Evolutionary conservation across 495 filamentous ascomycete genomes (phyloP).

Genomic region (Penicillium fimorum): DNA sequence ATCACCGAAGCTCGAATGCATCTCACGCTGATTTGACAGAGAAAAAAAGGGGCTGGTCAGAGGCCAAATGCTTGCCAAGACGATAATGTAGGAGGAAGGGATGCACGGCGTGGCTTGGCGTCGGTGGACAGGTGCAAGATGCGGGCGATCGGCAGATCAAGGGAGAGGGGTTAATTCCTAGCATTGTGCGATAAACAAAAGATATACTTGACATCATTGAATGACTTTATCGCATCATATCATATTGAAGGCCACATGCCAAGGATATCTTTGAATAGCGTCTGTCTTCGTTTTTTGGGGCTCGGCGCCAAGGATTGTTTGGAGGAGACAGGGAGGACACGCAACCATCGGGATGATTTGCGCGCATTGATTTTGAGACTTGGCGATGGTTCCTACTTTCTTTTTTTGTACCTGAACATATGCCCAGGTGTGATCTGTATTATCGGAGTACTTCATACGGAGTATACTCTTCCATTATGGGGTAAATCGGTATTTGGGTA

Average conservation of each 20-base stretch:
- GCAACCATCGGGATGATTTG: constrained; percentile 4
- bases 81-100: constrained; percentile 30
- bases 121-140: constrained; percentile 11
- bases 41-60: constrained; percentile 10
- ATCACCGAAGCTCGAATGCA: constrained; percentile 1
- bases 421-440: not conserved
- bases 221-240: constrained; percentile 7
- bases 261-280: constrained; percentile 4
- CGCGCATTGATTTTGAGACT: constrained; percentile 8
- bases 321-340: constrained; percentile 8
- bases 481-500: not conserved
- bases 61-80: constrained; percentile 24
- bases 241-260: not conserved
- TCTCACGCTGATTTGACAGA: constrained; percentile 9
- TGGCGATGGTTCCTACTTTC: not conserved
- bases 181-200: not conserved
- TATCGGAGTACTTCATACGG: not conserved
- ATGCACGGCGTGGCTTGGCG: constrained; percentile 41
- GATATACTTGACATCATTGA: constrained; percentile 5
- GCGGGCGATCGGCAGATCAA: constrained; percentile 18
- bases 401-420: not conserved
- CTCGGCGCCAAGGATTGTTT: constrained; percentile 23
- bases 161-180: not conserved
- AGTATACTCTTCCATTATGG: constrained; percentile 4
- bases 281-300: not conserved